Evolutionary conservation across 257 asterid species (phyloP).

Genomic region (Nicotiana benthamiana): DNA sequence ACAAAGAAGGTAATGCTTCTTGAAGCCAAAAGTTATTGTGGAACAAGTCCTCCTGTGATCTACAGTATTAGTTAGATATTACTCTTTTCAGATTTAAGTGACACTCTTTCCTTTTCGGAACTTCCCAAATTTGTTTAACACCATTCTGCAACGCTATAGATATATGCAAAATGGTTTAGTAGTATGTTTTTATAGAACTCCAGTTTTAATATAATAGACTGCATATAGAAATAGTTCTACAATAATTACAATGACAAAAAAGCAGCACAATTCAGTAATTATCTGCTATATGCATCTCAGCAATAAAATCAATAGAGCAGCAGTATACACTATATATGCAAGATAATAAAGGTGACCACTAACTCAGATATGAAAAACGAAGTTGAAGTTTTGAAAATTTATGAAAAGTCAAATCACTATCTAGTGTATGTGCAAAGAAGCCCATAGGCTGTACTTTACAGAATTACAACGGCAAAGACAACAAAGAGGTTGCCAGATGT

Average conservation of each 20-base stretch:
- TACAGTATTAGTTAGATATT: neutral
- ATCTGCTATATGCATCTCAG: neutral
- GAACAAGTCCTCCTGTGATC: neutral
- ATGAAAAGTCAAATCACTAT: conserved; percentile 19
- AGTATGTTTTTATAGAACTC: neutral
- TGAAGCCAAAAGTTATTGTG: neutral
- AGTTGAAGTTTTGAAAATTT: conserved; percentile 12
- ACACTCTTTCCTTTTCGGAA: neutral
- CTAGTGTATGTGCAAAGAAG: conserved; percentile 38
- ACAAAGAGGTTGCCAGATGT: conserved; percentile 22
- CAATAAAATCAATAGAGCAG: neutral
- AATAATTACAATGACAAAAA: neutral
- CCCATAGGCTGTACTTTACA: conserved; percentile 35
- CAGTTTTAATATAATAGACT: neutral
- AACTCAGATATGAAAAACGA: conserved; percentile 1
- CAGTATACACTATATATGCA: neutral
- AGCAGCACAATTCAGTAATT: neutral
- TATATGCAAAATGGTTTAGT: neutral
- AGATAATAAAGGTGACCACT: neutral
- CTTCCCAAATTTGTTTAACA: neutral
- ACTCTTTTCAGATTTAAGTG: neutral
- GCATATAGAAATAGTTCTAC: neutral
- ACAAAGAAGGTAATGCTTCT: neutral
- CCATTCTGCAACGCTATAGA: neutral
- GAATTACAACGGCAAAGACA: conserved; percentile 28